Percentiles rank a stretch among this genome's conserved stretches.
phyloP scores from a whole-genome alignment of 192 early-diverging fungal species.

The Cladochytrium replicatum region DNA sequence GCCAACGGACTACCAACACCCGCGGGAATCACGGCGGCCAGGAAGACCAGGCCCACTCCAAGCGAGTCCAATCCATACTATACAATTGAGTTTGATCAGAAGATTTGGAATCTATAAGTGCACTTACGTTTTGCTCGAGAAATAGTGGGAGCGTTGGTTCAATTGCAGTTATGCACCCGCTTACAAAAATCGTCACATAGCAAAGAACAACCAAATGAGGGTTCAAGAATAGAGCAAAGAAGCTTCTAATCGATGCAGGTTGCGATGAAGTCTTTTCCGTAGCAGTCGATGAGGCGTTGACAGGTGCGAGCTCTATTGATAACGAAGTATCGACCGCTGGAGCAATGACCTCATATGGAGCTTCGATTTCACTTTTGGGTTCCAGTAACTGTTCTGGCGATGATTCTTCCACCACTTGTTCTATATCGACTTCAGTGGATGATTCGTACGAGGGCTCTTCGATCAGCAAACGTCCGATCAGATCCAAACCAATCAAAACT shows the following conservation, averaged over 20 bases:
- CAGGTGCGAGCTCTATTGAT: too few relatives aligned
- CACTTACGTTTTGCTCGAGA: conserved; percentile 1
- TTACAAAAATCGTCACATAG: background rate
- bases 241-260: background rate
- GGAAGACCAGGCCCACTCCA: conserved; percentile 5
- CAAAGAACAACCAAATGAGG: background rate
- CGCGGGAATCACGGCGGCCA: conserved; percentile 8
- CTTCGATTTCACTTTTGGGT: too few relatives aligned
- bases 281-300: too few relatives aligned
- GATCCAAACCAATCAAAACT: conserved; percentile 2
- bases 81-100: too few relatives aligned
- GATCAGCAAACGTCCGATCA: conserved; percentile 1
- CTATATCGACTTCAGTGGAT: too few relatives aligned
- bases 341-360: too few relatives aligned
- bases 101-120: too few relatives aligned
- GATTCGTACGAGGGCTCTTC: background rate
- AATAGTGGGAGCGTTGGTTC: conserved; percentile 1
- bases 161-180: background rate
- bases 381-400: too few relatives aligned
- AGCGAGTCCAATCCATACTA: background rate
- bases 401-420: too few relatives aligned
- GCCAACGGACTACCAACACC: conserved; percentile 1
- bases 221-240: background rate
- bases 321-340: too few relatives aligned
- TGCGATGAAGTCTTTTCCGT: background rate